Conservation (phyloP, 176 grass and related monocot species). For the Melocanna baccifera region DNA sequence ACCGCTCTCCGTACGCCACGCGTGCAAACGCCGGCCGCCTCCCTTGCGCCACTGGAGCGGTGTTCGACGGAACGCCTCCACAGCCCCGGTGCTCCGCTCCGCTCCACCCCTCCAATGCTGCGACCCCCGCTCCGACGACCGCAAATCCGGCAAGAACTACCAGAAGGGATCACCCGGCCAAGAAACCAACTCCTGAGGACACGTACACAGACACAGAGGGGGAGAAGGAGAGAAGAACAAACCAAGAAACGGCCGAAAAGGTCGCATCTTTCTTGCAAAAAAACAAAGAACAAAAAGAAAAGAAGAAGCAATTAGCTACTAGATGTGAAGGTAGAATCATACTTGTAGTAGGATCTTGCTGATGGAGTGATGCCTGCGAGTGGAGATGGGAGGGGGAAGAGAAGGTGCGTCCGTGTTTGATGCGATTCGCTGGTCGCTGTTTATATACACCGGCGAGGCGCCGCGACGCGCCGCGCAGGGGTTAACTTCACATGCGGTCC, state of each 20-base stretch:
- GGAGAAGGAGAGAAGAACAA: background rate
- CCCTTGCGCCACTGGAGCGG: too few relatives aligned
- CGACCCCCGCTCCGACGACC: background rate
- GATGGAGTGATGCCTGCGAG: background rate
- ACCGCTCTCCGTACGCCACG: too few relatives aligned
- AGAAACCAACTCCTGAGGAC: background rate
- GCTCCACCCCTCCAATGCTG: background rate
- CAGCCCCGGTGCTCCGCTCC: background rate
- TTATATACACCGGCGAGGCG: background rate
- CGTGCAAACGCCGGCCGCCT: background rate
- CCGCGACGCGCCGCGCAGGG: background rate
- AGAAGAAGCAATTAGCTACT: background rate
- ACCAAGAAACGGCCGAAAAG: background rate
- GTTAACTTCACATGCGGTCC: too few relatives aligned
- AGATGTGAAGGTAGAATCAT: background rate
- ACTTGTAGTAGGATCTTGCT: background rate
- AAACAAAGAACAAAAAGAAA: background rate
- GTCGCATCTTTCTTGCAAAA: background rate
- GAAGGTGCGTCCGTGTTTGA: background rate
- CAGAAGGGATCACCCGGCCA: background rate
- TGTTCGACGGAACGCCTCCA: constrained; percentile 1
- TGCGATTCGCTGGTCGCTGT: background rate
- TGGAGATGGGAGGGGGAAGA: background rate
- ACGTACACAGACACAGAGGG: background rate
- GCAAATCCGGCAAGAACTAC: background rate